Evolutionary conservation across 2,329 filamentous ascomycete genomes (phyloP).

Genomic region (Shiraia sp.): DNA sequence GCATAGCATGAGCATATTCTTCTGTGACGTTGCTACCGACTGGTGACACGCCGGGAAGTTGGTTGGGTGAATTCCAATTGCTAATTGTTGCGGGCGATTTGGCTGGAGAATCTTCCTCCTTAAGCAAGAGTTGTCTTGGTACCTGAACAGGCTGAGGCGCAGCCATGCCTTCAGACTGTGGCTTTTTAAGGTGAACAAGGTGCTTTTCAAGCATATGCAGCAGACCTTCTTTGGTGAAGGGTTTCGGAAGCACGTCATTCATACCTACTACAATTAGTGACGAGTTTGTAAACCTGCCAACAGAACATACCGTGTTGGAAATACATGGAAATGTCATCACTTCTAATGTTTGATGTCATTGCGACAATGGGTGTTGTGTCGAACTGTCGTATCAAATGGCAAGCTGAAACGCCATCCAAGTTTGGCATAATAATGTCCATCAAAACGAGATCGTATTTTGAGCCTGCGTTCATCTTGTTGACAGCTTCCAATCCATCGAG

Average conservation of each 20-base stretch:
- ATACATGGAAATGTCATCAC: conserved; percentile 95
- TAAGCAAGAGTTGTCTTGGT: conserved; percentile 57
- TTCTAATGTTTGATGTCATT: conserved; percentile 98
- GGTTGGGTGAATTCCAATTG: conserved; percentile 67
- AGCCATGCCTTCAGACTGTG: conserved; percentile 54
- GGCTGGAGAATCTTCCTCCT: conserved; percentile 65
- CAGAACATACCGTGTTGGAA: conserved; percentile 82
- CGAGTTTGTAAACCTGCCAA: not conserved
- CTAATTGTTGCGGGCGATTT: conserved; percentile 64
- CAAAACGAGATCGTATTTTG: conserved; percentile 64
- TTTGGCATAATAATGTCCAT: conserved; percentile 89
- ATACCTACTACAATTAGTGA: conserved; percentile 68
- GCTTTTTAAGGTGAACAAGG: conserved; percentile 79
- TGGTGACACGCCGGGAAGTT: conserved; percentile 61
- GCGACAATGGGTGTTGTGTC: conserved; percentile 88
- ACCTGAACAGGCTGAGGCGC: conserved; percentile 56
- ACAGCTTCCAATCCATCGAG: conserved; percentile 89
- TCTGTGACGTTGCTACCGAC: conserved; percentile 54
- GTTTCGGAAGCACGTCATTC: conserved; percentile 96
- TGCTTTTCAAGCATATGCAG: conserved; percentile 85
- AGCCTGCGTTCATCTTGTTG: conserved; percentile 73
- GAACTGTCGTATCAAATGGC: conserved; percentile 88
- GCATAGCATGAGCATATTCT: conserved; percentile 51
- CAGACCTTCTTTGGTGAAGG: conserved; percentile 86
- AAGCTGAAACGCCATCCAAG: conserved; percentile 91